These are phyloP conservation scores for Blastomyces percursus DNA, from an alignment of 2,329 filamentous ascomycete genomes.

Conservation along the genomic window DNA sequence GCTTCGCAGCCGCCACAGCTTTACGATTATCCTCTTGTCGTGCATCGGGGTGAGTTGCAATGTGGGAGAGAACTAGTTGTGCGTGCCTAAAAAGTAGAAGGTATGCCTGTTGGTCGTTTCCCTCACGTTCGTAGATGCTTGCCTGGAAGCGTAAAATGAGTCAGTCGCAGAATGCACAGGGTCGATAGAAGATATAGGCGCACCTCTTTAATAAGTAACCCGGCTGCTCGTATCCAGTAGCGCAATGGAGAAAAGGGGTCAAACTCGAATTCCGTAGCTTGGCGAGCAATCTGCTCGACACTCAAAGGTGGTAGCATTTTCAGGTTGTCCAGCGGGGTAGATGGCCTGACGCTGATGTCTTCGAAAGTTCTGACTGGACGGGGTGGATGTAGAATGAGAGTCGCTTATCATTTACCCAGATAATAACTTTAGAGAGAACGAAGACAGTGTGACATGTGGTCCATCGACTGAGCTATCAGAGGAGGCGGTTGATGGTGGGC, in stretches of 20 bases:
- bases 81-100: slow-evolving; percentile 85
- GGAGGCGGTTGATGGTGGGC: neutral
- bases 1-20: slow-evolving; percentile 46
- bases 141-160: slow-evolving; percentile 44
- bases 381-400: no score
- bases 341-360: neutral
- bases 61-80: slow-evolving; percentile 63
- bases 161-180: slow-evolving; percentile 1
- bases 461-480: neutral
- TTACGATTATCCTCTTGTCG: slow-evolving; percentile 50
- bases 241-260: slow-evolving; percentile 64
- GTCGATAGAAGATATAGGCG: slow-evolving; percentile 16
- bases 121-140: slow-evolving; percentile 71
- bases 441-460: neutral
- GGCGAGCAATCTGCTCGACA: slow-evolving; percentile 63
- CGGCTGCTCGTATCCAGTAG: slow-evolving; percentile 71
- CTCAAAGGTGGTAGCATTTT: slow-evolving; percentile 47
- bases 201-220: slow-evolving; percentile 71
- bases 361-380: neutral
- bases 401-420: neutral
- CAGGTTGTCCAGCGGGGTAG: slow-evolving; percentile 9
- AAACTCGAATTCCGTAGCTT: slow-evolving; percentile 72
- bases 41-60: slow-evolving; percentile 66
- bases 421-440: neutral
- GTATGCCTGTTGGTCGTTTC: slow-evolving; percentile 79